These are phyloP conservation scores for Puccinia triticina DNA, from an alignment of 1,284 basidiomycete genomes.

Conservation along the genomic window DNA sequence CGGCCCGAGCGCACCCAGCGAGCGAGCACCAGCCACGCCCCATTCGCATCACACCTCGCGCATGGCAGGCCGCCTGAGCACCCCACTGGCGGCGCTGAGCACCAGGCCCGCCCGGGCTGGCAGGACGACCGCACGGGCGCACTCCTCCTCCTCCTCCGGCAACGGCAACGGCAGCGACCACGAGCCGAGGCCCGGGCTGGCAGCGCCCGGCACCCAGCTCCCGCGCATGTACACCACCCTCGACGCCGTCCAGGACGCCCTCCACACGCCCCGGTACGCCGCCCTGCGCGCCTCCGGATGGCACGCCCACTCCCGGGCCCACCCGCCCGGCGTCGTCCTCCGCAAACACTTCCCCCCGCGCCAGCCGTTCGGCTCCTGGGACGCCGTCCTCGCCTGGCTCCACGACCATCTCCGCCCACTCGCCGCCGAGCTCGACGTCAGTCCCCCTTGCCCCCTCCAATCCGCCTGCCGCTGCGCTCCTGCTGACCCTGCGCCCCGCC, in stretches of 20 bases:
- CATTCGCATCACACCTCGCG: too few relatives aligned
- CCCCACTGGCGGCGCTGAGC: too few relatives aligned
- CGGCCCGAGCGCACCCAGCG: too few relatives aligned
- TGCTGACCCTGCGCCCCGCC: neutral
- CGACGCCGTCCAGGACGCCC: neutral
- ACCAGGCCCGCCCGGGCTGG: too few relatives aligned
- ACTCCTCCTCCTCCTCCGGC: too few relatives aligned
- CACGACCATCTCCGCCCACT: constrained; percentile 4
- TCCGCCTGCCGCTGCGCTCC: too few relatives aligned
- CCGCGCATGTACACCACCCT: neutral
- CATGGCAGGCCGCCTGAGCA: too few relatives aligned
- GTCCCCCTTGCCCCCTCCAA: too few relatives aligned
- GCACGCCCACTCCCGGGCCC: neutral
- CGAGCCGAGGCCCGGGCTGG: neutral
- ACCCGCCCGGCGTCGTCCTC: neutral
- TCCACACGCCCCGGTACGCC: neutral
- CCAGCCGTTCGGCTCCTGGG: constrained; percentile 25
- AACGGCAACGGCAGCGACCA: too few relatives aligned
- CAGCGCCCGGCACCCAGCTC: neutral
- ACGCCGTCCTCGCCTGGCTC: constrained; percentile 19
- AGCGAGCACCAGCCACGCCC: too few relatives aligned
- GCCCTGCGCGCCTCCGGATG: constrained; percentile 27
- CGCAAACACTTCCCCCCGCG: neutral
- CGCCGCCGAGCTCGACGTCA: constrained; percentile 32
- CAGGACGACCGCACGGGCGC: too few relatives aligned